phyloP scores from a whole-genome alignment of 345 rosid genomes.

The Aurinia saxatilis region DNA sequence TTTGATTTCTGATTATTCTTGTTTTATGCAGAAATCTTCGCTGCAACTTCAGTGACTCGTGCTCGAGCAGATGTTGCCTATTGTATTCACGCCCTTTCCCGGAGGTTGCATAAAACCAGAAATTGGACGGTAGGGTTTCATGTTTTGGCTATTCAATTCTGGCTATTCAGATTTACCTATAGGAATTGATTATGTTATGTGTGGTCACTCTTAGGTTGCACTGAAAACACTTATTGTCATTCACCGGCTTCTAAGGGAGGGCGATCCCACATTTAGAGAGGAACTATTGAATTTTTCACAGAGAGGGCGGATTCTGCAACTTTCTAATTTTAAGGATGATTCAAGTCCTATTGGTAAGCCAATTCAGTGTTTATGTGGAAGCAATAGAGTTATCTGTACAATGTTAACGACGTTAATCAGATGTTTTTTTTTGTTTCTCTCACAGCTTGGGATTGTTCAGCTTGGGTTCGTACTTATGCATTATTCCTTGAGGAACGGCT shows the following conservation, averaged over 20 bases:
- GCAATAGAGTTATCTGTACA: neutral
- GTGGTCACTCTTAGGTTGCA: conserved; percentile 56
- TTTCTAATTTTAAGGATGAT: conserved; percentile 96
- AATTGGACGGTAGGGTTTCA: conserved; percentile 55
- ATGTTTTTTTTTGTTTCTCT: neutral
- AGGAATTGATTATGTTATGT: no score
- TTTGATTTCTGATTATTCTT: neutral
- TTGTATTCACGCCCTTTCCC: conserved; percentile 76
- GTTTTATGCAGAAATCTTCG: conserved; percentile 48
- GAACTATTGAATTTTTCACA: conserved; percentile 73
- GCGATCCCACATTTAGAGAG: conserved; percentile 93
- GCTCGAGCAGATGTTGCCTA: conserved; percentile 94
- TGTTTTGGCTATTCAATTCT: no score
- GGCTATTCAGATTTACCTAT: no score
- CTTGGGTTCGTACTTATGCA: conserved; percentile 98
- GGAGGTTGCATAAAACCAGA: conserved; percentile 74
- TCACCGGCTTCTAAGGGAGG: conserved; percentile 84
- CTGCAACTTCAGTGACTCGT: conserved; percentile 66
- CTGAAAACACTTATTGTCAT: conserved; percentile 85
- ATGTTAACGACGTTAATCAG: neutral
- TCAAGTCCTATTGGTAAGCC: conserved; percentile 80
- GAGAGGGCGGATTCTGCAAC: conserved; percentile 81
- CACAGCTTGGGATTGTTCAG: conserved; percentile 99
- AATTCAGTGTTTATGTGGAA: neutral
- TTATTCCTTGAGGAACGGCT: conserved; percentile 90